These are phyloP conservation scores for Vanrija sp. DNA, from an alignment of 1,284 basidiomycete species.

Conservation along the genomic window DNA sequence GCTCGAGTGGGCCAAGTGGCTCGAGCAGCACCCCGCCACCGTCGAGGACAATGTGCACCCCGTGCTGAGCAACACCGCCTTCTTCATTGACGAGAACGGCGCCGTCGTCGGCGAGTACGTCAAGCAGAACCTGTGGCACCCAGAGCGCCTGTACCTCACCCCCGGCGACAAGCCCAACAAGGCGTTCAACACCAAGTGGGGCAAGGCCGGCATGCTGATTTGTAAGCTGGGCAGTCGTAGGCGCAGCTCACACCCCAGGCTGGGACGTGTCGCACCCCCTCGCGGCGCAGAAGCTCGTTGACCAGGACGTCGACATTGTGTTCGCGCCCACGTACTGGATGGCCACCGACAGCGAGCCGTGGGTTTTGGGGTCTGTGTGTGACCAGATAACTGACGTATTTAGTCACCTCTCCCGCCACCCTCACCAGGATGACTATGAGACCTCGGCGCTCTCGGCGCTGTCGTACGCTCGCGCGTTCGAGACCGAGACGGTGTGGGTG, in stretches of 20 bases:
- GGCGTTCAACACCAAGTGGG: constrained; percentile 45
- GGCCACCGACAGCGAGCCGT: constrained; percentile 46
- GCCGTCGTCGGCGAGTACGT: constrained; percentile 34
- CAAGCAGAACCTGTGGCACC: constrained; percentile 49
- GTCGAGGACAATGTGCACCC: constrained; percentile 21
- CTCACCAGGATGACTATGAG: constrained; percentile 36
- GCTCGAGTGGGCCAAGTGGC: constrained; percentile 29
- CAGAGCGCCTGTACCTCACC: constrained; percentile 44
- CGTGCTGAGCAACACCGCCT: constrained; percentile 38
- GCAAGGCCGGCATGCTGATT: constrained; percentile 44
- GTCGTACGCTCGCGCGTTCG: constrained; percentile 35
- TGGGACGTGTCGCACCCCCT: constrained; percentile 48
- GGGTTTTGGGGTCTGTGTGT: constrained; percentile 8
- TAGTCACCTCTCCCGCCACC: constrained; percentile 1
- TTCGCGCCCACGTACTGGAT: constrained; percentile 48
- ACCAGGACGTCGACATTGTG: constrained; percentile 43
- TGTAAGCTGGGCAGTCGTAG: constrained; percentile 22
- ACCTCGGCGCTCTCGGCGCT: constrained; percentile 30
- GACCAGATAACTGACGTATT: not conserved
- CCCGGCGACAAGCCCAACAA: constrained; percentile 32
- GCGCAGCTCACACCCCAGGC: constrained; percentile 18
- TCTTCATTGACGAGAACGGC: constrained; percentile 41
- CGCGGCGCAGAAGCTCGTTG: constrained; percentile 34
- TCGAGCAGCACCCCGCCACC: constrained; percentile 19
- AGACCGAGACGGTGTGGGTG: constrained; percentile 43